Evolutionary conservation across 148 eudicot species (phyloP).

Genomic region (Rhododendron ovatum): DNA sequence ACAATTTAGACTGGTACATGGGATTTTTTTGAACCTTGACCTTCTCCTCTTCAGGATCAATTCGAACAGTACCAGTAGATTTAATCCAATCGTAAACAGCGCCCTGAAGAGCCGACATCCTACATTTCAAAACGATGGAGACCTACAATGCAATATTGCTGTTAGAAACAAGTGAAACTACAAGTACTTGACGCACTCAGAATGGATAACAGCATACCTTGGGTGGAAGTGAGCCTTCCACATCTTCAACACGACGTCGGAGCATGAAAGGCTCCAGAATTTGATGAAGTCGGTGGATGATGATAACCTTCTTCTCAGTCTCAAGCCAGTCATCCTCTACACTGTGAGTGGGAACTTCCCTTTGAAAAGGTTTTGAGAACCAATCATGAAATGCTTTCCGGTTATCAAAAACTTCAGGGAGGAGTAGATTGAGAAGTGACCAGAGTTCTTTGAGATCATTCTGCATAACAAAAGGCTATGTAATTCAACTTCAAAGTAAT

Average conservation of each 20-base stretch:
- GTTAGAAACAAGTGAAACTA: slow-evolving; percentile 27
- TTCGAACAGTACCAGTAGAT: slow-evolving; percentile 87
- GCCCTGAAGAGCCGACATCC: slow-evolving; percentile 92
- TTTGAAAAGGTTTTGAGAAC: slow-evolving; percentile 97
- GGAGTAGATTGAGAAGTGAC: slow-evolving; percentile 94
- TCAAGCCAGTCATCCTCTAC: slow-evolving; percentile 99
- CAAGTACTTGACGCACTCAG: not conserved
- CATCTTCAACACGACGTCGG: slow-evolving; percentile 98
- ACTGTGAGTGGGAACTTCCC: slow-evolving; percentile 69
- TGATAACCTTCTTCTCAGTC: slow-evolving; percentile 94
- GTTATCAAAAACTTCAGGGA: slow-evolving; percentile 99
- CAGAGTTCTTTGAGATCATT: slow-evolving; percentile 98
- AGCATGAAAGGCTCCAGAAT: slow-evolving; percentile 99
- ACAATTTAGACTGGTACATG: slow-evolving; percentile 63
- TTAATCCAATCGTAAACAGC: slow-evolving; percentile 95
- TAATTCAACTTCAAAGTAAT: not conserved
- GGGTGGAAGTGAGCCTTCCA: slow-evolving; percentile 99
- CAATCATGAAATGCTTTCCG: slow-evolving; percentile 98
- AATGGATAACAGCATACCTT: slow-evolving; percentile 48
- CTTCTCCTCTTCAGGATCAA: slow-evolving; percentile 95
- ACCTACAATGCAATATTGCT: slow-evolving; percentile 47
- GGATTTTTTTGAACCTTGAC: slow-evolving; percentile 63
- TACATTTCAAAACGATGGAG: slow-evolving; percentile 79
- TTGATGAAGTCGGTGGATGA: slow-evolving; percentile 97
- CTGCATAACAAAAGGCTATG: slow-evolving; percentile 30